A percentile compares a stretch with the other conserved stretches of the same genome.
These are phyloP conservation scores for Luffa acutangula DNA, from an alignment of 306 rosid genomes.

Conservation along the genomic window DNA sequence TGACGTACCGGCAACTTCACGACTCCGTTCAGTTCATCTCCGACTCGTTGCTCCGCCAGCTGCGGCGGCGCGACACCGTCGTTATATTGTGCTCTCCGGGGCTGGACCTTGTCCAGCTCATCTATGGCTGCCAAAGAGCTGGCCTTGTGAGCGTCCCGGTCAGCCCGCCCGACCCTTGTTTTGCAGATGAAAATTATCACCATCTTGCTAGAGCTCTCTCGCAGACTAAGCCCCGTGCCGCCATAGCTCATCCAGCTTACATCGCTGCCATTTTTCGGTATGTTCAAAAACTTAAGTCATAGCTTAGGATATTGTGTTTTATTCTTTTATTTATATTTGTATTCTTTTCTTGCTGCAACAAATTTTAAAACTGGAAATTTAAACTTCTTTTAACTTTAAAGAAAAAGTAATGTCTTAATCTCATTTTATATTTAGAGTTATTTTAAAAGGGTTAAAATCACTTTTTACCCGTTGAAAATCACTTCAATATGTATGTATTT, in stretches of 20 bases:
- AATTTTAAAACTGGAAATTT: too few species aligned
- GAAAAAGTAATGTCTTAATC: too few species aligned
- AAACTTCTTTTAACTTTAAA: too few species aligned
- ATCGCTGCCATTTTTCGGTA: conserved; percentile 18
- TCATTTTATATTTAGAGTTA: too few species aligned
- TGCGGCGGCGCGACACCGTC: conserved; percentile 44
- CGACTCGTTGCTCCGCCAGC: conserved; percentile 16
- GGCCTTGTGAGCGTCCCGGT: conserved; percentile 57
- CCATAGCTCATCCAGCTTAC: conserved; percentile 47
- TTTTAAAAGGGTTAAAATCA: too few species aligned
- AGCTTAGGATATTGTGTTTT: too few species aligned
- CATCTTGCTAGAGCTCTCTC: conserved; percentile 41
- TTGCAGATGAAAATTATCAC: conserved; percentile 31
- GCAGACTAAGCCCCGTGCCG: conserved; percentile 77
- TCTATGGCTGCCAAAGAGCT: conserved; percentile 68
- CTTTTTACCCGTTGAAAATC: too few species aligned
- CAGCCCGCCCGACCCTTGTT: conserved; percentile 51
- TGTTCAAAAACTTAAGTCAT: too few species aligned
- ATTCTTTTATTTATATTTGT: too few species aligned
- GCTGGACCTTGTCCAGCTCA: conserved; percentile 42
- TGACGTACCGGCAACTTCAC: conserved; percentile 54
- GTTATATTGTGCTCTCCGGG: conserved; percentile 59
- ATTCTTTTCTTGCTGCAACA: too few species aligned
- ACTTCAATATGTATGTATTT: too few species aligned
- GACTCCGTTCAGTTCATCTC: conserved; percentile 32